Conservation (phyloP, 148 eudicot genomes). For the Vaccinium myrtillus region DNA sequence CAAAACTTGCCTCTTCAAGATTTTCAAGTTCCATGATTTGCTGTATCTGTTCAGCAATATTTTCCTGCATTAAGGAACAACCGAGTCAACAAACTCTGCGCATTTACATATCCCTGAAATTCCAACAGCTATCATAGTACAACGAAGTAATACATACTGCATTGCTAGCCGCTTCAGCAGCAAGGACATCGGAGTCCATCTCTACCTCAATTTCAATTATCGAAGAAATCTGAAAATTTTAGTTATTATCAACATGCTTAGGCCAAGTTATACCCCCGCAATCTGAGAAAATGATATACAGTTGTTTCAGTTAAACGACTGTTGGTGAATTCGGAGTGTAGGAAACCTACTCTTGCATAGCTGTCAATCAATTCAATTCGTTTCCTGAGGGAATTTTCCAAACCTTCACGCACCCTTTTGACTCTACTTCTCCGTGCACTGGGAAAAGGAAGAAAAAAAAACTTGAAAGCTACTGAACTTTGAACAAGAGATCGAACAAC, state of each 20-base stretch:
- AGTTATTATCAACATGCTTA: neutral
- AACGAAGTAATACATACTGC: slow-evolving; percentile 37
- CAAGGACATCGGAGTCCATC: slow-evolving; percentile 90
- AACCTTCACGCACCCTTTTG: slow-evolving; percentile 76
- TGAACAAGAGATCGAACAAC: neutral
- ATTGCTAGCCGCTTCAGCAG: slow-evolving; percentile 90
- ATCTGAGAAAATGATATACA: neutral
- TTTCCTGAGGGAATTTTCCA: slow-evolving; percentile 71
- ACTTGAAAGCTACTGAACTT: neutral
- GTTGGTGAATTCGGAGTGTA: neutral
- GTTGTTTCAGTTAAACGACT: neutral
- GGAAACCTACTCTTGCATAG: slow-evolving; percentile 76
- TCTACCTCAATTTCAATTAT: slow-evolving; percentile 99
- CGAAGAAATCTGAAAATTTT: slow-evolving; percentile 80
- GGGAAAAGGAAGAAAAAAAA: slow-evolving; percentile 7
- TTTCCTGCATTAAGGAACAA: slow-evolving; percentile 51
- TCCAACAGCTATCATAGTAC: neutral
- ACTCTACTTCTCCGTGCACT: slow-evolving; percentile 84
- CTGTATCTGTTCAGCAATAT: slow-evolving; percentile 75
- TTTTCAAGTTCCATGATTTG: slow-evolving; percentile 94
- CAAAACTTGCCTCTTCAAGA: slow-evolving; percentile 80
- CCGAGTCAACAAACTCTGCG: neutral
- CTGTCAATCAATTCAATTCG: slow-evolving; percentile 86
- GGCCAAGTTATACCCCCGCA: neutral
- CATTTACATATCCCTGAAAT: neutral